Evolutionary conservation across 306 rosid genomes (phyloP), one percentile per base, ranked within the genome.

Genomic region (Luffa acutangula): DNA sequence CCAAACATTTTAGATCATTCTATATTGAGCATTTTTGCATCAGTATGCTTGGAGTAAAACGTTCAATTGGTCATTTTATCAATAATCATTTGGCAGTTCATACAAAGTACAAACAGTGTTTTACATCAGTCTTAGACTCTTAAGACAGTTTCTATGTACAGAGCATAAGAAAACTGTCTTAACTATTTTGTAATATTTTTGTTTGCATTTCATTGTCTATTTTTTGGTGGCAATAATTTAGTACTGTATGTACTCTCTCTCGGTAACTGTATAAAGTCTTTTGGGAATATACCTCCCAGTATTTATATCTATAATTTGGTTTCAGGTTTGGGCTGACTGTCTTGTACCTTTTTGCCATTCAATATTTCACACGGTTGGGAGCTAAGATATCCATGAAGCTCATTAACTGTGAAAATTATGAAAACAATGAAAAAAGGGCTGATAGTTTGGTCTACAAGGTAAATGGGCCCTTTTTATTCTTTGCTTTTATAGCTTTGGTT

Each of bases 391-490:
- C 98, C 39, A 95, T 93, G 60, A 91, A 79, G 85, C 98, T 95
- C 60, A 95, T 95, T 82, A 89, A 84, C 84, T 18, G 80, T 58
- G 99, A 95, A 88, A 90, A 95, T 86, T 89, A 93, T 49, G 97
- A 93, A 81, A 91, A 81, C 84, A 84, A 86, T 46, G 99, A 95
- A 85, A 95, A 90, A 78, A 86, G 87, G 39, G 93, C 99, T 41
- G 99, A 95, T 83, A 95, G 97, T 92, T 89, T 95, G 87, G 92
- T 95, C 79, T 95, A 95, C 89, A 95, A 95, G 98, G 99, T 95
- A 87, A 79, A 39, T 25, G 75, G 77, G 33, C 78, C 31, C 15
- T 46, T 45, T 72, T 31, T 56, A 14, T 45, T 17, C 76, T 42
- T 65, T 53, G 54, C 43, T 34, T 18, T 65, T 25, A 49, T 59